Conservation (phyloP, 306 rosid genomes). For the Vigna hirtella region DNA sequence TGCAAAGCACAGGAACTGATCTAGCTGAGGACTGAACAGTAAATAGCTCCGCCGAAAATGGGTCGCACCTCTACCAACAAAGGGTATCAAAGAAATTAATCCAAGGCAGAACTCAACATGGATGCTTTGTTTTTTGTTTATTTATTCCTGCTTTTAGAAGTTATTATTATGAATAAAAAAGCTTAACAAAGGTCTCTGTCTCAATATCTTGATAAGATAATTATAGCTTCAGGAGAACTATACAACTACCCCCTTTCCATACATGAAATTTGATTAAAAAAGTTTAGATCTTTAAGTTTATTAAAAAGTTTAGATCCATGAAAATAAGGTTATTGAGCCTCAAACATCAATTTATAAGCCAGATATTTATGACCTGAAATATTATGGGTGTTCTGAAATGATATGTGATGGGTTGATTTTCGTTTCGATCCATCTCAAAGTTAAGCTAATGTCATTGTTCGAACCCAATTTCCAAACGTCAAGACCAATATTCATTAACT, state of each 20-base stretch:
- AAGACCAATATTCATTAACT: neutral
- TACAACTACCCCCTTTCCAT: neutral
- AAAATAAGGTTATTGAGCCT: conserved; percentile 10
- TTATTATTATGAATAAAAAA: neutral
- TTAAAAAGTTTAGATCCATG: conserved; percentile 7
- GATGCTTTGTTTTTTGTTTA: neutral
- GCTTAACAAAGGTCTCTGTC: neutral
- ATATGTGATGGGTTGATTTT: neutral
- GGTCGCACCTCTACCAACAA: conserved; percentile 78
- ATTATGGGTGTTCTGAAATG: neutral
- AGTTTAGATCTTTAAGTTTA: neutral
- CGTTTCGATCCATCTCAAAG: neutral
- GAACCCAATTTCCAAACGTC: neutral
- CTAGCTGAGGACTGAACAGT: conserved; percentile 58
- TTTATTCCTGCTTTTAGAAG: neutral
- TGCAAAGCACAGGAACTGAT: conserved; percentile 86
- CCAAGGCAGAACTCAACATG: neutral
- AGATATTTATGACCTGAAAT: neutral
- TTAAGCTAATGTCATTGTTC: neutral
- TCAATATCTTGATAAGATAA: conserved; percentile 3
- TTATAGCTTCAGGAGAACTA: too few species aligned
- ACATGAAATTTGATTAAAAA: conserved; percentile 6
- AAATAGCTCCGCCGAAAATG: conserved; percentile 81
- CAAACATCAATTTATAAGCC: conserved; percentile 6
- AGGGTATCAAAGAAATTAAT: conserved; percentile 36